These are phyloP conservation scores for Lachnellula suecica DNA, from an alignment of 2,329 filamentous ascomycete species.

Conservation along the genomic window DNA sequence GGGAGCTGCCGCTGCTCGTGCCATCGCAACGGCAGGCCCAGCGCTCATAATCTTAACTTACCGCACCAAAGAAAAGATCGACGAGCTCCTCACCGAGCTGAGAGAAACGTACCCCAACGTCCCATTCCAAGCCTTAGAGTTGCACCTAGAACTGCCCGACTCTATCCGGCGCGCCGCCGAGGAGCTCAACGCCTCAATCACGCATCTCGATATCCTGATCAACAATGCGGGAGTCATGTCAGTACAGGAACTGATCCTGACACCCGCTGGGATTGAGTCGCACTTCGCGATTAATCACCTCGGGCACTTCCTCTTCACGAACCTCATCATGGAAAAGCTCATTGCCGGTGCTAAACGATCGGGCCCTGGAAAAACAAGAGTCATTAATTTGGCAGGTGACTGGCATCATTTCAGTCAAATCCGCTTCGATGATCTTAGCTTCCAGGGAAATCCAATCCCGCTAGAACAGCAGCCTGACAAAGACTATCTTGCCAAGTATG, in stretches of 20 bases:
- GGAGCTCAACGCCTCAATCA: constrained; percentile 33
- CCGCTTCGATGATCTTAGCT: constrained; percentile 31
- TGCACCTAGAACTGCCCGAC: constrained; percentile 39
- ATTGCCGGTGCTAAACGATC: background rate
- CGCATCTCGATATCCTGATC: constrained; percentile 40
- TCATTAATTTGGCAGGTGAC: constrained; percentile 29
- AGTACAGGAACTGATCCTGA: constrained; percentile 2
- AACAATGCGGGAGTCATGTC: constrained; percentile 25
- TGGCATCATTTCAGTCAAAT: constrained; percentile 36
- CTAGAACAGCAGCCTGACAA: background rate
- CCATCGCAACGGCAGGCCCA: background rate
- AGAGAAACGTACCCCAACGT: constrained; percentile 2
- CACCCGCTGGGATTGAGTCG: constrained; percentile 12
- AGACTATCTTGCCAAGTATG: background rate
- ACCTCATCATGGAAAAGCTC: constrained; percentile 13
- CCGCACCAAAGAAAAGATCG: constrained; percentile 3
- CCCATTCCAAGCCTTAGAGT: constrained; percentile 1
- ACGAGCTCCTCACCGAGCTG: constrained; percentile 5
- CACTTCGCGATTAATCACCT: constrained; percentile 18
- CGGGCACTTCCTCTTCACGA: constrained; percentile 19
- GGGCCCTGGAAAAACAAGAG: constrained; percentile 1
- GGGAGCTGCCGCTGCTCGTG: no score
- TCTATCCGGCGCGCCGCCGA: constrained; percentile 39
- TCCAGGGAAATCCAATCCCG: background rate
- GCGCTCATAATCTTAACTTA: constrained; percentile 13